Evolutionary conservation across 1,284 basidiomycete species (phyloP).

Genomic region (Mycosarcoma mackinlayi): DNA sequence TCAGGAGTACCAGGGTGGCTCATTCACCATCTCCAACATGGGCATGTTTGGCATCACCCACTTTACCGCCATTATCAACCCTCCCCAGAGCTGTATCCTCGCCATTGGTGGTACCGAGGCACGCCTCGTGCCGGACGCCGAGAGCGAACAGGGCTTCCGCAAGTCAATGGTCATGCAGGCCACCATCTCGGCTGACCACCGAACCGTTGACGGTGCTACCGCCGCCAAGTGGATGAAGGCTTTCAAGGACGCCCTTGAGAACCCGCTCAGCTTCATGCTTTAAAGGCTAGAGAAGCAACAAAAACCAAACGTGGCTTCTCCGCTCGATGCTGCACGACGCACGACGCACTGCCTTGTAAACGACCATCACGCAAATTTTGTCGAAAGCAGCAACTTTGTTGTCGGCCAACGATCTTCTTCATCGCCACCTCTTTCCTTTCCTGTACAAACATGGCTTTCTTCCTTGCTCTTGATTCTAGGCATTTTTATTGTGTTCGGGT

Average conservation of each 20-base stretch:
- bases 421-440: slow-evolving; percentile 1
- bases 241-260: slow-evolving; percentile 97
- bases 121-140: slow-evolving; percentile 85
- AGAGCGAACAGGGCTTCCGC: slow-evolving; percentile 78
- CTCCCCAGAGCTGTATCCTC: slow-evolving; percentile 96
- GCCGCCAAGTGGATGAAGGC: slow-evolving; percentile 76
- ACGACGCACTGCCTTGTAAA: too few relatives aligned
- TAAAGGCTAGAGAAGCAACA: slow-evolving; percentile 9
- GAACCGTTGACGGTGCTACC: slow-evolving; percentile 73
- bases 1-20: slow-evolving; percentile 95
- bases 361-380: too few relatives aligned
- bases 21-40: slow-evolving; percentile 98
- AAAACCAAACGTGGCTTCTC: too few relatives aligned
- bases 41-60: slow-evolving; percentile 93
- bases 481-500: slow-evolving; percentile 10
- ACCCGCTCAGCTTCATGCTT: slow-evolving; percentile 75
- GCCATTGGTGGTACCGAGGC: slow-evolving; percentile 90
- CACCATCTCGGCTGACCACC: slow-evolving; percentile 93
- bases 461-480: slow-evolving; percentile 12
- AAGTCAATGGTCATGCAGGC: slow-evolving; percentile 89
- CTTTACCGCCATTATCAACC: slow-evolving; percentile 99
- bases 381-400: not conserved
- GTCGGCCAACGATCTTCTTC: too few relatives aligned
- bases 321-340: too few relatives aligned
- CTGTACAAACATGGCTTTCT: slow-evolving; percentile 17